phyloP scores from a whole-genome alignment of 208 protist genomes.

The Wallacemonas sp. region DNA sequence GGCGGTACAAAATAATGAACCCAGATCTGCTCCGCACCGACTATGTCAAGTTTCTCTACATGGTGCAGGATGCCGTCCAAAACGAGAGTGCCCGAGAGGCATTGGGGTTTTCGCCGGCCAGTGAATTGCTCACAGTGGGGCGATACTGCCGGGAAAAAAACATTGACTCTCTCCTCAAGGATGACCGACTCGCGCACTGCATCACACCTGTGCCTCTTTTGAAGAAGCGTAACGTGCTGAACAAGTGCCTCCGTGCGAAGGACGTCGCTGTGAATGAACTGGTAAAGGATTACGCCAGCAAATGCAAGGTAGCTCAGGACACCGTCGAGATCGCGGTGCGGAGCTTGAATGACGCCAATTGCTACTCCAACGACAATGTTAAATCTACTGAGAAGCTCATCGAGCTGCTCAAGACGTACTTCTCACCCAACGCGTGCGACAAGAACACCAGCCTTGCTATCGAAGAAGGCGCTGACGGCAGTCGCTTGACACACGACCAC shows the following conservation, averaged over 20 bases:
- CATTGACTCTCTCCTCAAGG: slow-evolving; percentile 62
- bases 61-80: slow-evolving; percentile 90
- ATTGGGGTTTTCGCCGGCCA: slow-evolving; percentile 79
- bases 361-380: slow-evolving; percentile 90
- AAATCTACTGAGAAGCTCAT: slow-evolving; percentile 72
- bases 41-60: slow-evolving; percentile 94
- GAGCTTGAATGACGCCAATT: slow-evolving; percentile 91
- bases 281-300: slow-evolving; percentile 54
- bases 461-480: slow-evolving; percentile 79
- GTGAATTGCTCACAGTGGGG: slow-evolving; percentile 78
- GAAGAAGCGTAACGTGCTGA: slow-evolving; percentile 61
- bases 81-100: slow-evolving; percentile 63
- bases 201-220: slow-evolving; percentile 90
- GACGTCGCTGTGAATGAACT: slow-evolving; percentile 76
- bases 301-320: slow-evolving; percentile 33
- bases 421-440: slow-evolving; percentile 51
- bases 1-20: slow-evolving; percentile 95
- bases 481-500: slow-evolving; percentile 95
- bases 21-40: slow-evolving; percentile 91
- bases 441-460: slow-evolving; percentile 72
- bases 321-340: slow-evolving; percentile 78
- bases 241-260: slow-evolving; percentile 86
- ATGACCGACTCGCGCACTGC: slow-evolving; percentile 75
- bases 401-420: slow-evolving; percentile 72
- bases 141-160: slow-evolving; percentile 49